These are phyloP conservation scores for Kluyveromyces sp. DNA, from an alignment of 1,139 yeast genomes.

Conservation along the genomic window DNA sequence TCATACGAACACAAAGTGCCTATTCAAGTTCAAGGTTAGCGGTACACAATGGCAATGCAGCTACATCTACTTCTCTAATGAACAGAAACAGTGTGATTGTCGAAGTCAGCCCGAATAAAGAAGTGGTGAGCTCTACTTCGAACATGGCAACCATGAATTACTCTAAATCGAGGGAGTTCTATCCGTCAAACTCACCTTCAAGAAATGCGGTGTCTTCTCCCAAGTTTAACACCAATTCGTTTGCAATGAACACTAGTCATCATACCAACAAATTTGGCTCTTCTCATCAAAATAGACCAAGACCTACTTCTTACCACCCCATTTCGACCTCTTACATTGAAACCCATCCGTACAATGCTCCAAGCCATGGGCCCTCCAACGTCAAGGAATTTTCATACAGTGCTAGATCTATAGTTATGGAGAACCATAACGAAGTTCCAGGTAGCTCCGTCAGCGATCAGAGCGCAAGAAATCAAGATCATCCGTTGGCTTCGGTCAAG, in stretches of 20 bases:
- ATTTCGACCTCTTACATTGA: slow-evolving; percentile 45
- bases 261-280: neutral
- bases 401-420: neutral
- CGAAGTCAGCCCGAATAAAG: slow-evolving; percentile 22
- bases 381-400: slow-evolving; percentile 1
- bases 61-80: slow-evolving; percentile 18
- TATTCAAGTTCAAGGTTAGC: neutral
- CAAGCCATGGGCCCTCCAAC: neutral
- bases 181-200: neutral
- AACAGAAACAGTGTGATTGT: slow-evolving; percentile 20
- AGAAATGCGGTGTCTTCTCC: slow-evolving; percentile 1
- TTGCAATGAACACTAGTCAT: neutral
- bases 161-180: slow-evolving; percentile 1
- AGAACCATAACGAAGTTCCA: neutral
- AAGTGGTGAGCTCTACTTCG: slow-evolving; percentile 1
- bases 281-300: slow-evolving; percentile 36
- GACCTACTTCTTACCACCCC: slow-evolving; percentile 80
- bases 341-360: slow-evolving; percentile 56
- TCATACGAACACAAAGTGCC: neutral
- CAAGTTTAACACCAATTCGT: neutral
- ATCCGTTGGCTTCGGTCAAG: neutral
- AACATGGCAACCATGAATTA: neutral
- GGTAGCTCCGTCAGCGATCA: neutral
- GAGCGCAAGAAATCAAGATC: neutral
- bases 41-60: slow-evolving; percentile 14